Evolutionary conservation across 179 eudicot species (phyloP).

Genomic region (Sideroxylon spinosum): DNA sequence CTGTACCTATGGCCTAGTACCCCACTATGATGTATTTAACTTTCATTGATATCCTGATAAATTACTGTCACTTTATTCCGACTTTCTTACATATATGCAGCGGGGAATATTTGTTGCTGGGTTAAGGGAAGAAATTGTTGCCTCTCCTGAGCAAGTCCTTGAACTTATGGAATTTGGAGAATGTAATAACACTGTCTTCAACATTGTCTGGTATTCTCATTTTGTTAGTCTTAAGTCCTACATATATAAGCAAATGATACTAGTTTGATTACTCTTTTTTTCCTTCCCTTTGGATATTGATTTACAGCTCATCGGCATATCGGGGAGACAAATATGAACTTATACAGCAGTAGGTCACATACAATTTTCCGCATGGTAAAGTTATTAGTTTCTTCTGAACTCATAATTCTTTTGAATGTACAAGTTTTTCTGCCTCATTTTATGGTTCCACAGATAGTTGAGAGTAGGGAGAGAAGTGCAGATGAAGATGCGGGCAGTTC

Average conservation of each 20-base stretch:
- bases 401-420: background rate
- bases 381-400: conserved; percentile 6
- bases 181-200: conserved; percentile 41
- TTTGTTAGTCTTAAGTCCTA: conserved; percentile 3
- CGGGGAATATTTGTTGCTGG: conserved; percentile 97
- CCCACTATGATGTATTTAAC: background rate
- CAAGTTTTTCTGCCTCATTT: conserved; percentile 15
- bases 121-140: conserved; percentile 91
- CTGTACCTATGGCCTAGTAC: background rate
- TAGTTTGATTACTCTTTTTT: background rate
- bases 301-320: conserved; percentile 86
- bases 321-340: conserved; percentile 97
- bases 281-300: background rate
- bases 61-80: background rate
- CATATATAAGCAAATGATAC: background rate
- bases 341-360: conserved; percentile 92
- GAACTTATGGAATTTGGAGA: conserved; percentile 90
- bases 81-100: conserved; percentile 32
- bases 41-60: conserved; percentile 4
- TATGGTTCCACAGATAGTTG: conserved; percentile 60
- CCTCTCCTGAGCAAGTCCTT: conserved; percentile 86
- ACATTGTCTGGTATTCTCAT: background rate
- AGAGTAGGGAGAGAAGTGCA: conserved; percentile 81
- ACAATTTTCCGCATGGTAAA: conserved; percentile 96
- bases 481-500: conserved; percentile 56